Percentiles rank a stretch among this genome's conserved stretches.
phyloP scores from a whole-genome alignment of 2,329 filamentous ascomycete species.

The Ampelomyces quisqualis region DNA sequence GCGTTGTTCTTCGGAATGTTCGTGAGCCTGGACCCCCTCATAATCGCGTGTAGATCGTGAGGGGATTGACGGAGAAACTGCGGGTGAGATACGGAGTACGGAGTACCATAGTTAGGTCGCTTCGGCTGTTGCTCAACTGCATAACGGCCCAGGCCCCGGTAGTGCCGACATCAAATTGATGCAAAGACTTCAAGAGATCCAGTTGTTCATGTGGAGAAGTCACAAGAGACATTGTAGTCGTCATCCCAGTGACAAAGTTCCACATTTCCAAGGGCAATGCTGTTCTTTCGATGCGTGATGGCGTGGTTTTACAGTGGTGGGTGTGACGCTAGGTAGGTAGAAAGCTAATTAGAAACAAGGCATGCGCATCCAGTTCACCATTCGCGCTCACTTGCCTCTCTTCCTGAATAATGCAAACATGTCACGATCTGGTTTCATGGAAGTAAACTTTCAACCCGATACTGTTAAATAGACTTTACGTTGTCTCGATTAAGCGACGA shows the following conservation, averaged over 20 bases:
- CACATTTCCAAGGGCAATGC: not conserved
- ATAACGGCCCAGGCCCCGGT: constrained; percentile 1
- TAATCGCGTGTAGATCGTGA: not conserved
- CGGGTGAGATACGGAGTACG: not conserved
- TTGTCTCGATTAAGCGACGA: too few relatives aligned
- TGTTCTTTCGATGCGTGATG: not conserved
- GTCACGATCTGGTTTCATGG: too few relatives aligned
- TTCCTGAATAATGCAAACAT: too few relatives aligned
- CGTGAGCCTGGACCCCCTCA: not conserved
- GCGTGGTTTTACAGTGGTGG: not conserved
- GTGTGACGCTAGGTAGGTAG: not conserved
- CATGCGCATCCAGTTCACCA: too few relatives aligned
- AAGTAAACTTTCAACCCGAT: too few relatives aligned
- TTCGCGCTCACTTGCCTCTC: too few relatives aligned
- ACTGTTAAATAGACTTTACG: too few relatives aligned
- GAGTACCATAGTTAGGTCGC: constrained; percentile 1
- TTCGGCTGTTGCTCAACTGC: not conserved
- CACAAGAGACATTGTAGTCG: constrained; percentile 4
- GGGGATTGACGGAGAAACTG: constrained; percentile 11
- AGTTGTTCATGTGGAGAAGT: constrained; percentile 3
- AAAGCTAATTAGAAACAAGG: too few relatives aligned
- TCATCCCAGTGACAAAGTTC: not conserved
- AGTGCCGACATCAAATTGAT: constrained; percentile 12
- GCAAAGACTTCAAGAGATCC: constrained; percentile 1
- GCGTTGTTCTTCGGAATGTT: not conserved